These are phyloP conservation scores for Moricandia moricandioides DNA, from an alignment of 345 rosid species.

Conservation along the genomic window DNA sequence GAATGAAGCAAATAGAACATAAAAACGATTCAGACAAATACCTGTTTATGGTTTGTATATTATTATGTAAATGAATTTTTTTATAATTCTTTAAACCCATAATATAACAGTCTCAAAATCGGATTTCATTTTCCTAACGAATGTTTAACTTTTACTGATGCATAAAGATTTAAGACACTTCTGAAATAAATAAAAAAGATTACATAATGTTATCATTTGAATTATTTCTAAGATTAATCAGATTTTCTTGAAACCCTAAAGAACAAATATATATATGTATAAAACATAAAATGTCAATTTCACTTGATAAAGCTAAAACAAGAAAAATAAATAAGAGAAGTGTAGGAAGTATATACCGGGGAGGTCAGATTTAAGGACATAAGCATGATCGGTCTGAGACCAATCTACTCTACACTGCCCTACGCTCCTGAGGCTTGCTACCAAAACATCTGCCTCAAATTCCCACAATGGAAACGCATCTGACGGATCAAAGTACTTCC, in stretches of 20 bases:
- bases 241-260: no score
- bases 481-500: constrained; percentile 86
- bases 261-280: background rate
- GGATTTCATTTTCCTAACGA: no score
- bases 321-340: background rate
- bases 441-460: constrained; percentile 59
- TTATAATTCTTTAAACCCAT: no score
- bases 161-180: no score
- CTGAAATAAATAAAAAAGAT: no score
- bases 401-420: constrained; percentile 71
- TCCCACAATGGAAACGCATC: constrained; percentile 97
- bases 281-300: background rate
- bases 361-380: constrained; percentile 63
- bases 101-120: no score
- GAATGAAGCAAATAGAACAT: no score
- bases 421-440: constrained; percentile 50
- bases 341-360: constrained; percentile 44
- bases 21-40: no score
- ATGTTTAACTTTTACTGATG: no score
- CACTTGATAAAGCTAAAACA: background rate
- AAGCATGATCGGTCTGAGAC: constrained; percentile 67
- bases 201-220: background rate
- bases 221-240: background rate
- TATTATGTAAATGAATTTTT: no score
- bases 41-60: no score